Conservation (phyloP, 2,329 filamentous ascomycete species). For the Aspergillus bombycis region DNA sequence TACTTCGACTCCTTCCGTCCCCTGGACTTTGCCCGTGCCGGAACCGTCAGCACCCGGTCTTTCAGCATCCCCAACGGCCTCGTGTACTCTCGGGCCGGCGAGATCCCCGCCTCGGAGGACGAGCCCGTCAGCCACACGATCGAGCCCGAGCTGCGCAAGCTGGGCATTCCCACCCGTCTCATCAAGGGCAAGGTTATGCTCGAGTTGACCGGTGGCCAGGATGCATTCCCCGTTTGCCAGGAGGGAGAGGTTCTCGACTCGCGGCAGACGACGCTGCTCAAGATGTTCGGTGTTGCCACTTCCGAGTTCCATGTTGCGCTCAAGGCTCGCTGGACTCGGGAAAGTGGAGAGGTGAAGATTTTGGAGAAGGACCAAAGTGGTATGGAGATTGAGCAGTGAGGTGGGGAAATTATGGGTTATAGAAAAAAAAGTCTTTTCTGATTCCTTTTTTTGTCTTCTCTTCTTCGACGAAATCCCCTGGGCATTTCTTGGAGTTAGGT, state of each 20-base stretch:
- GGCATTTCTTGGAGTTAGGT: conserved; percentile 44
- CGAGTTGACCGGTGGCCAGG: conserved; percentile 52
- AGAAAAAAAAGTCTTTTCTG: conserved; percentile 12
- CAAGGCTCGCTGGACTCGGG: conserved; percentile 63
- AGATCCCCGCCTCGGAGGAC: conserved; percentile 78
- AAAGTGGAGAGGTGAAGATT: conserved; percentile 44
- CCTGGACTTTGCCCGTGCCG: conserved; percentile 89
- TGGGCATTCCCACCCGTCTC: conserved; percentile 87
- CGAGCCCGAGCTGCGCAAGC: conserved; percentile 85
- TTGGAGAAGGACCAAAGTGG: conserved; percentile 39
- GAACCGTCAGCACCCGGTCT: conserved; percentile 70
- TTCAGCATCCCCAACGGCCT: conserved; percentile 84
- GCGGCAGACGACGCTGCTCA: conserved; percentile 88
- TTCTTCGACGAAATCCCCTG: conserved; percentile 31
- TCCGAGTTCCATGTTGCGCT: conserved; percentile 86
- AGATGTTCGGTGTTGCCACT: conserved; percentile 88
- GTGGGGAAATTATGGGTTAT: conserved; percentile 5
- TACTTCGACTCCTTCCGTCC: conserved; percentile 75
- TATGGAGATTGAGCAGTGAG: conserved; percentile 46
- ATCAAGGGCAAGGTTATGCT: conserved; percentile 86
- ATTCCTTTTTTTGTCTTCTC: conserved; percentile 20
- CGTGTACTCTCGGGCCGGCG: conserved; percentile 76
- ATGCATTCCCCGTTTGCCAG: conserved; percentile 75
- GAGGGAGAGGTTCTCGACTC: conserved; percentile 85
- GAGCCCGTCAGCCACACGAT: conserved; percentile 83